Evolutionary conservation across 176 grass and related monocot species (phyloP).

Genomic region (Triticum dicoccoides): DNA sequence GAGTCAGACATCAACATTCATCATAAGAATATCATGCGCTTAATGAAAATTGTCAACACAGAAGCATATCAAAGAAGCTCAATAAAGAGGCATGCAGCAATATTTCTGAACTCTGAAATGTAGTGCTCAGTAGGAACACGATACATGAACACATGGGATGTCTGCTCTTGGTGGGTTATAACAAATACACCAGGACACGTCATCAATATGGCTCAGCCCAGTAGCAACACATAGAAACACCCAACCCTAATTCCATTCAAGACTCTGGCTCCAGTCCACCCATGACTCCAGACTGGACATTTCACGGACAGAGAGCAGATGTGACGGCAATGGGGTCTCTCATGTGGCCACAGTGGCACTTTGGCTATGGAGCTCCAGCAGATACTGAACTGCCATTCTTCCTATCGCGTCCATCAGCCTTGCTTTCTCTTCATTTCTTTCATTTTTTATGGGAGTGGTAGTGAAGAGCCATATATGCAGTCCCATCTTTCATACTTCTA

Average conservation of each 20-base stretch:
- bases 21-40: background rate
- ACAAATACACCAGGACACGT: background rate
- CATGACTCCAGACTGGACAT: background rate
- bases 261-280: background rate
- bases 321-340: background rate
- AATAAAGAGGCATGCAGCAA: background rate
- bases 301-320: background rate
- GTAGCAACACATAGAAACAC: background rate
- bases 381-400: background rate
- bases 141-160: background rate
- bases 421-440: background rate
- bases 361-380: background rate
- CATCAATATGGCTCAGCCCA: background rate
- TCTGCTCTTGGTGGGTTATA: background rate
- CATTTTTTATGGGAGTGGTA: background rate
- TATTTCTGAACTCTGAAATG: constrained; percentile 4
- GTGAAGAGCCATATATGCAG: background rate
- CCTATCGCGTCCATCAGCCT: background rate
- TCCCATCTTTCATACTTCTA: background rate
- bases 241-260: background rate
- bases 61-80: constrained; percentile 10
- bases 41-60: background rate
- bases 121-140: background rate
- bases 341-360: background rate
- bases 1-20: background rate